Evolutionary conservation across 257 asterid species (phyloP).

Genomic region (Fraxinus anomala): DNA sequence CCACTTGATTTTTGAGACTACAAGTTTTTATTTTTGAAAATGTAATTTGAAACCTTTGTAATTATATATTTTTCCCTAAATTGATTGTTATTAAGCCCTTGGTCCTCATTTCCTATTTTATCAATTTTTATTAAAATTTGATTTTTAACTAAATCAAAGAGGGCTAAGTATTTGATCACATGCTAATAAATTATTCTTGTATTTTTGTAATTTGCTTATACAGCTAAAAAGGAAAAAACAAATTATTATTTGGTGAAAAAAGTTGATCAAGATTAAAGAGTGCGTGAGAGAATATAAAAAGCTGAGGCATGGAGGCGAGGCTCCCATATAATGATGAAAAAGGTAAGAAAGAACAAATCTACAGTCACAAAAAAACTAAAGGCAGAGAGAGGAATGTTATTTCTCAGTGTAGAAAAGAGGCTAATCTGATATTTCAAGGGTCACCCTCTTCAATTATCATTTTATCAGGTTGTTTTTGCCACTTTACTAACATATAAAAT

Average conservation of each 20-base stretch:
- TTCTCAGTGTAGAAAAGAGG: background rate
- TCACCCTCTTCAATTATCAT: slow-evolving; percentile 12
- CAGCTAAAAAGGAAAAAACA: background rate
- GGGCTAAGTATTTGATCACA: too few species aligned
- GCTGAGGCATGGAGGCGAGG: background rate
- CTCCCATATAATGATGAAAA: background rate
- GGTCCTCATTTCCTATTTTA: too few species aligned
- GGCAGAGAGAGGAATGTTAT: slow-evolving; percentile 20
- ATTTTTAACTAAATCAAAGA: too few species aligned
- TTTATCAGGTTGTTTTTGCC: slow-evolving; percentile 22
- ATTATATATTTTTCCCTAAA: too few species aligned
- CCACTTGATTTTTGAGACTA: too few species aligned
- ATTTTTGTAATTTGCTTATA: too few species aligned
- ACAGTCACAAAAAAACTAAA: slow-evolving; percentile 31
- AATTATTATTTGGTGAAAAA: background rate
- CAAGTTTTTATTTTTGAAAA: too few species aligned
- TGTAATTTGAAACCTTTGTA: too few species aligned
- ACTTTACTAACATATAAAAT: slow-evolving; percentile 8
- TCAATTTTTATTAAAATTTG: too few species aligned
- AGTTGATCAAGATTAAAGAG: background rate
- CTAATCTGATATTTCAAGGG: background rate
- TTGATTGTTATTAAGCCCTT: too few species aligned
- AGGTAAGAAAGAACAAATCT: background rate
- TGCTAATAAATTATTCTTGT: too few species aligned
- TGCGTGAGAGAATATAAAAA: slow-evolving; percentile 4